Base-by-base conservation (phyloP, 2,329 filamentous ascomycete genomes). In the Colletotrichum lupini region DNA sequence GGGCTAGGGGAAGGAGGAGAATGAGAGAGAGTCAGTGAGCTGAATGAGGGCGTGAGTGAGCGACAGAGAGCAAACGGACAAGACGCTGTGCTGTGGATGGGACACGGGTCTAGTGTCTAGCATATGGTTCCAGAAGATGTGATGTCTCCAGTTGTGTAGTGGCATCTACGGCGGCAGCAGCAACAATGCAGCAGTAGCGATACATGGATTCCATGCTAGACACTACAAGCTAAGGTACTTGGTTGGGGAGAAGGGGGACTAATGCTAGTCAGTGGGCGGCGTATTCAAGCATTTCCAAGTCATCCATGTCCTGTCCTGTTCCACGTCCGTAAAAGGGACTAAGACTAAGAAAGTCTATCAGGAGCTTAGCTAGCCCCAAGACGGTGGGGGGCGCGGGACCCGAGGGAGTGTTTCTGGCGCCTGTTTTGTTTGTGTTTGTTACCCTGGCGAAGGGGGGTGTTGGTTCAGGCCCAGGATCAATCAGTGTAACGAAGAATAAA, bases 271-370 rank as follows among this genome's bases (percentile, higher is more conserved):
- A 69, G 37, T 46, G 11, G 46, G 46, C 46, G 53, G 70, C 55
- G 60, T 67, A 55, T 59, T 59, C 59, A 64, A 72, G 59, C 59
- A 69, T 72, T 64, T 69, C 26, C 53, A 46, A 58, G 35, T n/a
- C n/a, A 46, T 30, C 63, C 53, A 32, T 59, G 32, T 46, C 32
- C 11, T 56, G 24, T 56, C 55, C 32, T 8, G 46, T 24, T 28
- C 30, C 46, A 55, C 30, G 46, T 6, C 22, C 22, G 30, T 35
- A 26, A 16, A 32, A 28, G 65, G 46, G 64, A 24, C 22, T 24
- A 35, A 26, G n/a, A 35, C 12, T n/a, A 37, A 37, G 61, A 30
- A 63, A 55, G 46, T 37, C 30, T 55, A 7, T 32, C 46, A 55
- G 53, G n/a, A 55, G 61, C 61, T 64, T 55, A 55, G 61, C 46